Evolutionary conservation across 2,329 filamentous ascomycete species (phyloP).

Genomic region (Fusarium anthophilum): DNA sequence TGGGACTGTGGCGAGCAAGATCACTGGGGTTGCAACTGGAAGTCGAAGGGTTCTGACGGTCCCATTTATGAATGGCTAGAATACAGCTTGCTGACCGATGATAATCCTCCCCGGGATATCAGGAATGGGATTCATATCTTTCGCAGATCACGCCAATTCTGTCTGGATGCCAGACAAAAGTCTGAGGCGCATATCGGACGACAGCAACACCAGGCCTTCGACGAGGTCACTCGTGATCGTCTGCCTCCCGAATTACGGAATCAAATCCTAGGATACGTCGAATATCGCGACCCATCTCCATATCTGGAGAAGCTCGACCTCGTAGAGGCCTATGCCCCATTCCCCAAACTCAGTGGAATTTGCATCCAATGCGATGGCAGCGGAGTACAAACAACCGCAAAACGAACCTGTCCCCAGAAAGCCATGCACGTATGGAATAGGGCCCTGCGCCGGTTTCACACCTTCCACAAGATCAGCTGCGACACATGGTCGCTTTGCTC

Average conservation of each 20-base stretch:
- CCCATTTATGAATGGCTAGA: fast-evolving
- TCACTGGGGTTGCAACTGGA: fast-evolving
- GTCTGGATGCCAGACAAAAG: neutral
- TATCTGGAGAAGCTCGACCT: neutral
- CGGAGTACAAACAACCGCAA: neutral
- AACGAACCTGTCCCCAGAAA: neutral
- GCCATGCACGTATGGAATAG: neutral
- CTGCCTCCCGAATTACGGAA: neutral
- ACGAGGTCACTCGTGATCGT: fast-evolving
- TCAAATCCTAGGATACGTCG: neutral
- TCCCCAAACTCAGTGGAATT: neutral
- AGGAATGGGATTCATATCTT: fast-evolving
- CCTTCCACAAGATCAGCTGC: neutral
- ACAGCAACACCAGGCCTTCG: neutral
- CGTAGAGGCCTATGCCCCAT: neutral
- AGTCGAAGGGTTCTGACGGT: neutral
- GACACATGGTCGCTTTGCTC: neutral
- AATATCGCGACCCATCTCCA: neutral
- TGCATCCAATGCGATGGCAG: fast-evolving
- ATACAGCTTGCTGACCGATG: fast-evolving
- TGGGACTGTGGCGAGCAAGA: neutral
- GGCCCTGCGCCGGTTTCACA: neutral
- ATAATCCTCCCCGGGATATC: fast-evolving
- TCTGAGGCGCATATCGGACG: neutral
- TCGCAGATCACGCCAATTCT: neutral